Percentiles rank a stretch among this genome's conserved stretches.
Evolutionary conservation across 2,329 filamentous ascomycete genomes (phyloP).

Genomic region (Talaromyces amestolkiae): DNA sequence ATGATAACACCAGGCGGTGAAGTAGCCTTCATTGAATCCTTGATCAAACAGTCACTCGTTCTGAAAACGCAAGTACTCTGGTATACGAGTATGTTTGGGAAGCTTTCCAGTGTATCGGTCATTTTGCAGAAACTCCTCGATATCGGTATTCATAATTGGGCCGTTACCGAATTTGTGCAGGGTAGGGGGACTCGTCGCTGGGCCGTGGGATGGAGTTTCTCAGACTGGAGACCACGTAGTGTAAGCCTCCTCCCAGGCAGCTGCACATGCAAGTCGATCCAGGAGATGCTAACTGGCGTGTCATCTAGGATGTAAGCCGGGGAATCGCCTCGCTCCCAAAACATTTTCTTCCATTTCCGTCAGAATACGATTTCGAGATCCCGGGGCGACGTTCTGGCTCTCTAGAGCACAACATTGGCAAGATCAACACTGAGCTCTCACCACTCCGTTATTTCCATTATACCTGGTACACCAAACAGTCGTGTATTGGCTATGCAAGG

Average conservation of each 20-base stretch:
- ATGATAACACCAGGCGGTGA: slow-evolving; percentile 85
- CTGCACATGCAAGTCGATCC: slow-evolving; percentile 5
- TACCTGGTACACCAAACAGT: slow-evolving; percentile 58
- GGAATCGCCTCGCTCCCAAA: slow-evolving; percentile 48
- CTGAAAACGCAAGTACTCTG: slow-evolving; percentile 67
- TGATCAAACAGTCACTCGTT: slow-evolving; percentile 66
- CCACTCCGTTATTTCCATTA: slow-evolving; percentile 63
- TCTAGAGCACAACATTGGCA: slow-evolving; percentile 34
- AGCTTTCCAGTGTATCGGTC: slow-evolving; percentile 65
- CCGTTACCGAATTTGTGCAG: slow-evolving; percentile 75
- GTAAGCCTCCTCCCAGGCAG: slow-evolving; percentile 29
- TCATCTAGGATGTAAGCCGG: slow-evolving; percentile 33
- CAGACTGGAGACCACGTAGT: slow-evolving; percentile 61
- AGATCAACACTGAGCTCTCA: slow-evolving; percentile 50
- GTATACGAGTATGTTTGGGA: slow-evolving; percentile 92
- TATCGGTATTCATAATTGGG: slow-evolving; percentile 69
- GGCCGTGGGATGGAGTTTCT: slow-evolving; percentile 87
- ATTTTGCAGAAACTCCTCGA: slow-evolving; percentile 60
- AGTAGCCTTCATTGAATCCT: slow-evolving; percentile 66
- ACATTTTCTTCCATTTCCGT: slow-evolving; percentile 53
- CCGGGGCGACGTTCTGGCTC: slow-evolving; percentile 20
- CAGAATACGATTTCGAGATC: slow-evolving; percentile 47
- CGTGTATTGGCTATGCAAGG: slow-evolving; percentile 59
- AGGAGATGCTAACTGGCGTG: background rate
- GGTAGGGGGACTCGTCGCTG: slow-evolving; percentile 77